Percentiles rank a stretch among this genome's conserved stretches.
Conservation (phyloP, 257 asterid genomes). For the Solanum sejunctum region DNA sequence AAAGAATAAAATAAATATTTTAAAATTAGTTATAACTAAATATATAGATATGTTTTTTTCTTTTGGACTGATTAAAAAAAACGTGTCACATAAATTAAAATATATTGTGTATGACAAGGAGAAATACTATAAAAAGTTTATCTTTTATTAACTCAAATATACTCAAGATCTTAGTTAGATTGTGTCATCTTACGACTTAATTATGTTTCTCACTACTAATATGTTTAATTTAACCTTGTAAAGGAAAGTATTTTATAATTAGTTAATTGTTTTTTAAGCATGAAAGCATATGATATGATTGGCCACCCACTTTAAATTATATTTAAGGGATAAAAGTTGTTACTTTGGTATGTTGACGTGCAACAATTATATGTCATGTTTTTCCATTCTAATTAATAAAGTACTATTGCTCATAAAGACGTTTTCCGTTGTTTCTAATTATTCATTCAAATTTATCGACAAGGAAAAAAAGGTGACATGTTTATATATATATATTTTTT, state of each 20-base stretch:
- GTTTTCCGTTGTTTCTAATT: neutral
- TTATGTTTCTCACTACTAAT: neutral
- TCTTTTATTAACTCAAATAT: neutral
- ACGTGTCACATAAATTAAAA: too few relatives aligned
- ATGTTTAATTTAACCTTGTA: neutral
- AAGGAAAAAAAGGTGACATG: neutral
- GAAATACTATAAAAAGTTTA: neutral
- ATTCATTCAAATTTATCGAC: neutral
- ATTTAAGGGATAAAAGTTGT: neutral
- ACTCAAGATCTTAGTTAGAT: neutral
- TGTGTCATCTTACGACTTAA: neutral
- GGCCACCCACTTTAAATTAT: slow-evolving; percentile 15
- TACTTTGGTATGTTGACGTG: neutral
- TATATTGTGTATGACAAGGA: too few relatives aligned
- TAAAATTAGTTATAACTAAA: too few relatives aligned
- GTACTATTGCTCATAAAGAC: neutral
- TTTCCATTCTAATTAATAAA: neutral
- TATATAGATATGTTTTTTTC: too few relatives aligned
- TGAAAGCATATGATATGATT: slow-evolving; percentile 11
- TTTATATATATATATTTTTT: neutral
- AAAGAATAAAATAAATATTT: too few relatives aligned
- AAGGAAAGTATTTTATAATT: neutral
- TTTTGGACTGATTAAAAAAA: too few relatives aligned
- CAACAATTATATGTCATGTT: neutral
- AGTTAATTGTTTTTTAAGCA: neutral